Base-by-base conservation (phyloP, 768 basidiomycete genomes). In the Obba rivulosa region DNA sequence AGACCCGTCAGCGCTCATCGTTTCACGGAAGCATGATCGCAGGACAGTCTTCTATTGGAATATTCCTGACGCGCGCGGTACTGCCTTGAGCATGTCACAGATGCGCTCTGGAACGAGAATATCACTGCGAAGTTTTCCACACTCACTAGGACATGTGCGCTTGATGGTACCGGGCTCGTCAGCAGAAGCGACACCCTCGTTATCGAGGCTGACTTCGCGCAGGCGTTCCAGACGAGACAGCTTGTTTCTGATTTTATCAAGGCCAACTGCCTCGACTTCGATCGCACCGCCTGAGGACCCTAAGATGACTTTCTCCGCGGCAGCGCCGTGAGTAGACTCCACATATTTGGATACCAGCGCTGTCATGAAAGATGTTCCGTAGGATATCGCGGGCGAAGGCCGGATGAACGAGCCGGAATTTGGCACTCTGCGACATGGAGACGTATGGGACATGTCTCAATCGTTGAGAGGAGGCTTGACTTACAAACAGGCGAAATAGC, bases 211-310 rank as follows among this genome's bases (percentile, higher is more conserved):
- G 45, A 87, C 79, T 62, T 92, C 86, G 45, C 80, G 79, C 43
- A 98, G 71, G 16, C 73, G 73, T 41, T 76, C 74, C 17, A 97
- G 66, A 45, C 79, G 69, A 4, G 84, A 70, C 22, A 95, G 74
- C 40, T 85, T 86, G 22, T 69, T 67, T 58, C 86, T 76, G 48
- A 96, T 80, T 62, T 84, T 89, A 59, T 89, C 84, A 22, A 96
- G 70, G 39, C 80, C 76, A 3, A 92, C 87, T 3, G 89, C 92
- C 64, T 94, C 87, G 11, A 98, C 89, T 54, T 85, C 72, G 55
- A 98, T 93, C 3, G 79, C 73, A 23, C 88, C 87, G 43, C 79
- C 76, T 20, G 93, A 94, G 2, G 89, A 90, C 23, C 92, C 92
- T 22, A 95, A 72, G 10, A 82, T 54, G 38, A 91, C 75, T 21